phyloP scores from a whole-genome alignment of 306 rosid species.

The Trifolium fragiferum region DNA sequence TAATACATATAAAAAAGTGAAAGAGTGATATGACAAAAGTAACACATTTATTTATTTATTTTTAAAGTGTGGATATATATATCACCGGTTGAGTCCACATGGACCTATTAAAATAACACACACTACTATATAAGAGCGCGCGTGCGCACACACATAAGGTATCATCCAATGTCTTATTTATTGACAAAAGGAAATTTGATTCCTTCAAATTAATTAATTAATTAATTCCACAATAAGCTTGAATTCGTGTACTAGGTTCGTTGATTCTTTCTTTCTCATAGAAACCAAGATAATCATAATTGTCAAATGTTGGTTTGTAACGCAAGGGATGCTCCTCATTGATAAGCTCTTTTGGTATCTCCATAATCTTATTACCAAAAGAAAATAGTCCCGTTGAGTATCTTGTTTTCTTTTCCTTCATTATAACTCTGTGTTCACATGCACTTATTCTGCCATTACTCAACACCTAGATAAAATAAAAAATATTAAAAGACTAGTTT shows the following conservation, averaged over 20 bases:
- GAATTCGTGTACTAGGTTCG: slow-evolving; percentile 22
- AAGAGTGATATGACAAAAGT: slow-evolving; percentile 13
- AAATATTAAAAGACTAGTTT: too few relatives aligned
- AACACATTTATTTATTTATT: too few relatives aligned
- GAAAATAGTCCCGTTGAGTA: slow-evolving; percentile 51
- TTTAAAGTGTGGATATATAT: too few relatives aligned
- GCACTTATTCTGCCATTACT: slow-evolving; percentile 46
- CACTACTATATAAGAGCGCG: too few relatives aligned
- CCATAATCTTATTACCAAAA: slow-evolving; percentile 14
- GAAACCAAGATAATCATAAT: slow-evolving; percentile 45
- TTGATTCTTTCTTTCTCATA: slow-evolving; percentile 30
- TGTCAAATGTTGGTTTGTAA: slow-evolving; percentile 46
- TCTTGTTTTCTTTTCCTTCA: slow-evolving; percentile 43
- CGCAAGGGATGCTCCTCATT: slow-evolving; percentile 45
- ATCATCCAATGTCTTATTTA: neutral
- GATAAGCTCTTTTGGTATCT: slow-evolving; percentile 42
- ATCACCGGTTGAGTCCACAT: too few relatives aligned
- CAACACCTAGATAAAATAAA: slow-evolving; percentile 41
- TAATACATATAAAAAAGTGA: neutral
- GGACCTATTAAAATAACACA: too few relatives aligned
- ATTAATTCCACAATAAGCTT: slow-evolving; percentile 41
- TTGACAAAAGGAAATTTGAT: neutral
- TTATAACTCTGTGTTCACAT: slow-evolving; percentile 49
- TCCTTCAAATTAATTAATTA: slow-evolving; percentile 4
- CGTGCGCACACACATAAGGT: too few relatives aligned